Percentiles rank a stretch among this genome's conserved stretches.
Evolutionary conservation across 2,329 filamentous ascomycete genomes (phyloP).

Genomic region (Talaromyces albobiverticillius): DNA sequence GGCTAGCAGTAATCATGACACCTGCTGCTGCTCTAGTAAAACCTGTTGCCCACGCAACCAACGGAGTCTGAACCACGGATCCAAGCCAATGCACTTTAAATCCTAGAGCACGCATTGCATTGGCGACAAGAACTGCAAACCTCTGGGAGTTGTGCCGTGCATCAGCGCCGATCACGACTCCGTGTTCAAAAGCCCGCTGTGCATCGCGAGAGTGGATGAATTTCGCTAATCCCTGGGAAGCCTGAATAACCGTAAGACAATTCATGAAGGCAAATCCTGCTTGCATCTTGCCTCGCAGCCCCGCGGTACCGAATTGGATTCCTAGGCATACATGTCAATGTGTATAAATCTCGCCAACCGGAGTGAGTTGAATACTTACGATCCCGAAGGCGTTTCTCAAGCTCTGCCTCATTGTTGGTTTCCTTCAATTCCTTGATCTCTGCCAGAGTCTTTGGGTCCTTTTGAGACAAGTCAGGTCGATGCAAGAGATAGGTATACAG

Average conservation of each 20-base stretch:
- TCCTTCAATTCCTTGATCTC: conserved; percentile 55
- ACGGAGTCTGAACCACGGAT: conserved; percentile 56
- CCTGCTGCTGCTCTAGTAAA: conserved; percentile 55
- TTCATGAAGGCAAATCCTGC: conserved; percentile 64
- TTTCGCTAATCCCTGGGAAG: conserved; percentile 63
- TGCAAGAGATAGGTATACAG: not conserved
- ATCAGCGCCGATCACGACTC: conserved; percentile 62
- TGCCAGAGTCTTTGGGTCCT: conserved; percentile 51
- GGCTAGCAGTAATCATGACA: conserved; percentile 65
- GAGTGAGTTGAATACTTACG: conserved; percentile 32
- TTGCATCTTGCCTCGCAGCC: conserved; percentile 63
- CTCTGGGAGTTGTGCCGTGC: conserved; percentile 61
- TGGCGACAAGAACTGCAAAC: conserved; percentile 60
- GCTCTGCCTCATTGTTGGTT: conserved; percentile 43
- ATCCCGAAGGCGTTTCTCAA: conserved; percentile 52
- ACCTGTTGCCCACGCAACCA: conserved; percentile 60
- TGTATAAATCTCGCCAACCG: not conserved
- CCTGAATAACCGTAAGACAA: conserved; percentile 58
- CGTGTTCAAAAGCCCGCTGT: conserved; percentile 39
- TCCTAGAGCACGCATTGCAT: conserved; percentile 56
- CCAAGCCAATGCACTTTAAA: conserved; percentile 61
- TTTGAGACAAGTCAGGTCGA: not conserved
- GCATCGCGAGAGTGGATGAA: conserved; percentile 52
- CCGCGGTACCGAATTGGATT: conserved; percentile 62
- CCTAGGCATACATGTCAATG: conserved; percentile 23